Percentiles rank a stretch among this genome's conserved stretches.
Conservation (phyloP, 2,329 filamentous ascomycete genomes). For the Fusarium decemcellulare region DNA sequence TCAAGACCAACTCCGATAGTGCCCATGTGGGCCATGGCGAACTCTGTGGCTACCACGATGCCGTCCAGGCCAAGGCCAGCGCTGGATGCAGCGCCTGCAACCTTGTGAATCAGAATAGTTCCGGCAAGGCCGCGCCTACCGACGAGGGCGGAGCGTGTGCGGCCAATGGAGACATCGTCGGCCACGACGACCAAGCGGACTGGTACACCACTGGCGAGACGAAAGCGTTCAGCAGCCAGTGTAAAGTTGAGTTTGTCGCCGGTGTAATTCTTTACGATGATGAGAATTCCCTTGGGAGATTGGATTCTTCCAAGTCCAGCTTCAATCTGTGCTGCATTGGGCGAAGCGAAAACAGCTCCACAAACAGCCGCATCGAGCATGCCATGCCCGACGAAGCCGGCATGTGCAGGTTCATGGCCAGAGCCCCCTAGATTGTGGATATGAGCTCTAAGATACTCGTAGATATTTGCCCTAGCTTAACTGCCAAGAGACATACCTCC, state of each 20-base stretch:
- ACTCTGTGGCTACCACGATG: conserved; percentile 1
- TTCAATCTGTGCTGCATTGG: conserved; percentile 15
- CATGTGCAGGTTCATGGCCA: conserved; percentile 15
- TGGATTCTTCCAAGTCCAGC: neutral
- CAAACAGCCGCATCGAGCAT: conserved; percentile 18
- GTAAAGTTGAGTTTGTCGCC: conserved; percentile 82
- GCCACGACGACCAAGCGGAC: conserved; percentile 78
- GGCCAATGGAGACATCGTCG: conserved; percentile 23
- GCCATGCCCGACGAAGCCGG: conserved; percentile 10
- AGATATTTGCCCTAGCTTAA: neutral
- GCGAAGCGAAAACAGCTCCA: conserved; percentile 19
- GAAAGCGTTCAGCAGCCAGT: conserved; percentile 81
- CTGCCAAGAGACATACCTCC: neutral
- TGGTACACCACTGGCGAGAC: conserved; percentile 66
- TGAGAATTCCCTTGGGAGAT: conserved; percentile 10
- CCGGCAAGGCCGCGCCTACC: conserved; percentile 25
- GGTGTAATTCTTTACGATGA: conserved; percentile 83
- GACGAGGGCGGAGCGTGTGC: conserved; percentile 11
- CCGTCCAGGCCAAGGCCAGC: neutral
- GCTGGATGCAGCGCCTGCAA: conserved; percentile 14
- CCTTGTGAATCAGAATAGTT: conserved; percentile 18
- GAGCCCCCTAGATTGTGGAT: conserved; percentile 3
- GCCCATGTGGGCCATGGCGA: conserved; percentile 4
- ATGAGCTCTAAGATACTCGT: neutral
- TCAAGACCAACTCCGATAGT: conserved; percentile 18